These are phyloP conservation scores for Trichomonas gallinae DNA, from an alignment of 208 protist species.

Conservation along the genomic window DNA sequence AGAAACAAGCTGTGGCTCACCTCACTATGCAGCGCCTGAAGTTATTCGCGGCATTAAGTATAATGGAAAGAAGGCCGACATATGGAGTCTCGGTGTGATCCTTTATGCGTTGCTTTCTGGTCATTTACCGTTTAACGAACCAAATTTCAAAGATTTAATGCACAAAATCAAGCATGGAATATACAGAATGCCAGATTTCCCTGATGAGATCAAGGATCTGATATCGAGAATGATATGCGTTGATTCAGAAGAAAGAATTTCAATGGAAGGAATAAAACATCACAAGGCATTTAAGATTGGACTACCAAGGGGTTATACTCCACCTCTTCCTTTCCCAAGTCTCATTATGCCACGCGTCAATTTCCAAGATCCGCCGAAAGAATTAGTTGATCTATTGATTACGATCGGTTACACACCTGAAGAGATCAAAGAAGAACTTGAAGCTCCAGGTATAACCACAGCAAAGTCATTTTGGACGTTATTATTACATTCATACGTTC, in stretches of 20 bases:
- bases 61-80: background rate
- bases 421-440: background rate
- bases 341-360: background rate
- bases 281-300: background rate
- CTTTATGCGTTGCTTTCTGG: background rate
- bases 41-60: background rate
- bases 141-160: background rate
- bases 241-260: background rate
- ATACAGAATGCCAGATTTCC: background rate
- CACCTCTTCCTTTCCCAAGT: background rate
- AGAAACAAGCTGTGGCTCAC: slow-evolving; percentile 22
- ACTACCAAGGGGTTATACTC: background rate
- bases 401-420: background rate
- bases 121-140: background rate
- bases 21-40: slow-evolving; percentile 18
- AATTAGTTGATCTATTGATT: background rate
- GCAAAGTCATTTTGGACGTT: background rate
- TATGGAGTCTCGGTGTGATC: slow-evolving; percentile 4
- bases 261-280: background rate
- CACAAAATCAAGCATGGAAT: background rate
- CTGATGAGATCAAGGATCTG: background rate
- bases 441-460: background rate
- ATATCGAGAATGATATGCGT: background rate
- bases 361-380: background rate
- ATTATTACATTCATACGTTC: background rate